Base-by-base conservation (phyloP, 2,329 filamentous ascomycete species). In the Neophaeococcomyces aloes region DNA sequence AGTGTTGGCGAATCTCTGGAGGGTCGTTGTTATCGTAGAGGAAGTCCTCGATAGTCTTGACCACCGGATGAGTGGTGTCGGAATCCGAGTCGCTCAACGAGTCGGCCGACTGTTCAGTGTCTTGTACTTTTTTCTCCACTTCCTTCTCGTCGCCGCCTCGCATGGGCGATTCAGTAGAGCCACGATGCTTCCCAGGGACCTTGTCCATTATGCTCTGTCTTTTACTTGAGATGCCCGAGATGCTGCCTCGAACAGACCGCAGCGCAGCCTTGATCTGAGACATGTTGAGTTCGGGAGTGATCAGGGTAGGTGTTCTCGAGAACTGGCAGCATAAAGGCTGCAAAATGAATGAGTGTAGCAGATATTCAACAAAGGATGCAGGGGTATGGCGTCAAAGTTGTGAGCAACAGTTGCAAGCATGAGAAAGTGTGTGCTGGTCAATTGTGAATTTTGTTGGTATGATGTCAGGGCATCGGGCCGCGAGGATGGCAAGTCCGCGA, bases 31-130 rank as follows among this genome's bases (percentile, higher is more conserved):
- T 47, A 15, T 42, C 30, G 34, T 46, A 25, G 10, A 50, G 36
- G 27, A 53, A 51, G 6, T 49, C 48, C 19, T 51, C 46, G 17
- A 49, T 23, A 27, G 30, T 29, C 40, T 51, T 53, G 3, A 39
- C 38, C 13, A 13, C 7, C 5, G 30, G 19, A 25, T 13, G 19
- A 11, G 10, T 14, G 21, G n/a, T 29, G 15, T 34, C 29, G 2
- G 39, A 42, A 17, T 42, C 39, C 10, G 39, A 42, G 17, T 35
- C 31, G 39, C 39, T 42, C 11, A 29, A 18, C 6, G 33, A 29
- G 19, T 35, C 39, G n/a, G 19, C 8, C 21, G 27, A 18, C 4
- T 35, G 13, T 23, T 42, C 39, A 15, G 30, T 42, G 8, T 29
- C 34, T 15, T 14, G 11, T 7, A 42, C 14, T 19, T 35, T 42